phyloP scores from a whole-genome alignment of 1,284 basidiomycete species.

The Vanrija humicola region DNA sequence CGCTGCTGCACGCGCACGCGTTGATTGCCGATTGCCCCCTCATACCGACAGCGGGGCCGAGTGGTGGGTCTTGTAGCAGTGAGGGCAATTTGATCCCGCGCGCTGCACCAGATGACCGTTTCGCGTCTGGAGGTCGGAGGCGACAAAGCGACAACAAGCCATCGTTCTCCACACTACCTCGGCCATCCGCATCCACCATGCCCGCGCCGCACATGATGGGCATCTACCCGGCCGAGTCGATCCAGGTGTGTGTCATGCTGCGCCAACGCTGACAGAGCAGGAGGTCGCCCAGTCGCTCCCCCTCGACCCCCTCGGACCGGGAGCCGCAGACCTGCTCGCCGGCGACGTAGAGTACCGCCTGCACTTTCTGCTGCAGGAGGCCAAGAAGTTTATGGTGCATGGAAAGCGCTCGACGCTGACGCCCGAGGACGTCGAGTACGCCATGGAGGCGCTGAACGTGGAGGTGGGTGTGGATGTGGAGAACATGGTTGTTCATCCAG shows the following conservation, averaged over 20 bases:
- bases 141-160: too few species aligned
- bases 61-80: too few species aligned
- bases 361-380: constrained; percentile 74
- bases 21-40: too few species aligned
- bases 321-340: constrained; percentile 78
- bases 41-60: too few species aligned
- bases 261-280: constrained; percentile 50
- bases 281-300: constrained; percentile 88
- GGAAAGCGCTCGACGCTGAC: constrained; percentile 80
- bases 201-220: constrained; percentile 37
- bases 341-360: constrained; percentile 96
- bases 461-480: constrained; percentile 54
- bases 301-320: constrained; percentile 72
- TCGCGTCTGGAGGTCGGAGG: too few species aligned
- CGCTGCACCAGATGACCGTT: neutral
- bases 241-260: constrained; percentile 24
- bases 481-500: neutral
- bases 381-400: constrained; percentile 94
- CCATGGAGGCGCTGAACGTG: constrained; percentile 87
- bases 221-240: constrained; percentile 43
- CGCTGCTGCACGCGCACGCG: too few species aligned
- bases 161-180: too few species aligned
- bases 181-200: constrained; percentile 21
- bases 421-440: constrained; percentile 87
- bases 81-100: constrained; percentile 6